Conservation (phyloP, 805 yeast species). For the Starmerella bombicola region DNA sequence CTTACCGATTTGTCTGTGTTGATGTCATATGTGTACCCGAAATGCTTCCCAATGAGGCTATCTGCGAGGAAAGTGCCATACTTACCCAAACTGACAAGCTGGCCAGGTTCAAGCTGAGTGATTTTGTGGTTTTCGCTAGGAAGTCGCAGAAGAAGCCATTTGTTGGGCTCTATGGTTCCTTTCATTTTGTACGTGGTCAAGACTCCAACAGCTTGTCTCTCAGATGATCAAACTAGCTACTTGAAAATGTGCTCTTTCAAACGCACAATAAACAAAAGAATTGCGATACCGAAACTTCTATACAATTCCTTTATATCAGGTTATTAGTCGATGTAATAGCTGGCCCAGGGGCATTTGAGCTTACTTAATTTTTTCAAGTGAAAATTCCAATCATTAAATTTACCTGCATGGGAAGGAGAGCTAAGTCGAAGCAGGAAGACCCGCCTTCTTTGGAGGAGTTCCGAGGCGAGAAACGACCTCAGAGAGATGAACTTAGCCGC, state of each 20-base stretch:
- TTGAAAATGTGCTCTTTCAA: no score
- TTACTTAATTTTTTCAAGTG: constrained; percentile 12
- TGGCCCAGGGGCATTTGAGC: no score
- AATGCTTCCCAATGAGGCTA: constrained; percentile 65
- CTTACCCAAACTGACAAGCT: constrained; percentile 66
- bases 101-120: constrained; percentile 49
- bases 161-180: constrained; percentile 35
- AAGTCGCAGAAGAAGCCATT: constrained; percentile 52
- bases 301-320: no score
- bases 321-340: no score
- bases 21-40: constrained; percentile 84
- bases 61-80: constrained; percentile 76
- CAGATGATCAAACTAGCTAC: no score
- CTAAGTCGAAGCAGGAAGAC: constrained; percentile 80
- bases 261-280: no score
- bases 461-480: constrained; percentile 28
- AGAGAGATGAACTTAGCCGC: constrained; percentile 22
- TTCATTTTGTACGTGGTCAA: not conserved
- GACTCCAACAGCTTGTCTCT: no score
- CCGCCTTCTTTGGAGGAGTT: constrained; percentile 87
- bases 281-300: no score
- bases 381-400: not conserved
- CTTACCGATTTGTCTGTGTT: constrained; percentile 35
- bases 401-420: constrained; percentile 83
- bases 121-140: constrained; percentile 75